Percentiles rank a stretch among this genome's conserved stretches.
These are phyloP conservation scores for Coprinopsis marcescibilis DNA, from an alignment of 768 basidiomycete genomes.

Conservation along the genomic window DNA sequence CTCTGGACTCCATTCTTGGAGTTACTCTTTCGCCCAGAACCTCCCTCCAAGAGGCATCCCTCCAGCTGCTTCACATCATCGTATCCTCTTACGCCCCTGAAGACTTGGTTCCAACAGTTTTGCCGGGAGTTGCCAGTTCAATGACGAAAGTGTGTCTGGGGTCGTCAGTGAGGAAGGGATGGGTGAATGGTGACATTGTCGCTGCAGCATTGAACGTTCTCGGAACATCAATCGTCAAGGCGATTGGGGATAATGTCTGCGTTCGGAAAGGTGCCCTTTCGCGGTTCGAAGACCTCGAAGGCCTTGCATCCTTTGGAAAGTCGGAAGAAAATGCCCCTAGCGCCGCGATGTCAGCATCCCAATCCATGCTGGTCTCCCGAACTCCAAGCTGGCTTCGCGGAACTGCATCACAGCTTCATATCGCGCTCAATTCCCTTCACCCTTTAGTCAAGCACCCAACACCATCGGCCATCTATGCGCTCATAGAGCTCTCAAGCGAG, in stretches of 20 bases:
- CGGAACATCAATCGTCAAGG: slow-evolving; percentile 43
- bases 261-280: slow-evolving; percentile 52
- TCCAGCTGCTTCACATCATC: slow-evolving; percentile 52
- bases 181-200: slow-evolving; percentile 69
- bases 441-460: slow-evolving; percentile 69
- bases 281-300: slow-evolving; percentile 55
- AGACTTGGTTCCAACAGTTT: slow-evolving; percentile 51
- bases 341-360: slow-evolving; percentile 20
- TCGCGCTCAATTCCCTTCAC: slow-evolving; percentile 73
- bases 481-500: slow-evolving; percentile 48
- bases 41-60: slow-evolving; percentile 57
- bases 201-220: slow-evolving; percentile 54
- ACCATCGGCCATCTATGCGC: slow-evolving; percentile 52
- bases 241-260: slow-evolving; percentile 67
- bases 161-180: slow-evolving; percentile 46
- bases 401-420: slow-evolving; percentile 76
- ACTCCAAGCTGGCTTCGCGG: slow-evolving; percentile 76
- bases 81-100: slow-evolving; percentile 55
- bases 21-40: slow-evolving; percentile 51
- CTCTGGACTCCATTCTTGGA: slow-evolving; percentile 65
- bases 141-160: slow-evolving; percentile 71
- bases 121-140: slow-evolving; percentile 79
- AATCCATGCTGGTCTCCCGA: slow-evolving; percentile 41
- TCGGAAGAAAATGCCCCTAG: slow-evolving; percentile 13
- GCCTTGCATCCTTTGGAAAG: slow-evolving; percentile 38